Conservation (phyloP, 345 rosid species). For the Ricinus communis region DNA sequence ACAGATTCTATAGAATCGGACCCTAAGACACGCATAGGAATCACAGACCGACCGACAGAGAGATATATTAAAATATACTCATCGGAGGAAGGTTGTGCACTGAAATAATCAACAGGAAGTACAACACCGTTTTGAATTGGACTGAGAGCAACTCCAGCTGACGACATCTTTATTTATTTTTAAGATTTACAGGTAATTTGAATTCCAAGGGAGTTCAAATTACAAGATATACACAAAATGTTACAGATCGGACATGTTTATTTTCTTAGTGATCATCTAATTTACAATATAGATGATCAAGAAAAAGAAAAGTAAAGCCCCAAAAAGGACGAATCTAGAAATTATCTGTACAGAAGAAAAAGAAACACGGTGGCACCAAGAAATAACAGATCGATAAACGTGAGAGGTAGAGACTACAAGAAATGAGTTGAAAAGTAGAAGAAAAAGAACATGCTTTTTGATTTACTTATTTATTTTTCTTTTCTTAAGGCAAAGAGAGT, state of each 20-base stretch:
- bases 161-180: constrained; percentile 34
- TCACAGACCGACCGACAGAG: constrained; percentile 32
- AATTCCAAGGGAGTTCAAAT: constrained; percentile 3
- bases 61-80: constrained; percentile 60
- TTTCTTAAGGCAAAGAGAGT: too few relatives aligned
- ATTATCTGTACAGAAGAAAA: background rate
- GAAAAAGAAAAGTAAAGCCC: background rate
- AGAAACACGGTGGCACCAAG: background rate
- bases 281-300: constrained; percentile 4
- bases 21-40: constrained; percentile 57
- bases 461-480: too few relatives aligned
- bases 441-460: background rate
- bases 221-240: background rate
- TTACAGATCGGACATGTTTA: too few relatives aligned
- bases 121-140: constrained; percentile 38
- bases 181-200: background rate
- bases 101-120: constrained; percentile 31
- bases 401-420: background rate
- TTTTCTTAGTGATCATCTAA: constrained; percentile 9
- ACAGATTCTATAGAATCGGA: constrained; percentile 69
- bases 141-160: constrained; percentile 53
- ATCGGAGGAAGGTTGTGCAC: constrained; percentile 22
- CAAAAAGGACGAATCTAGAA: background rate
- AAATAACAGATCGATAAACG: background rate
- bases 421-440: background rate